Percentiles rank a stretch among this genome's conserved stretches.
phyloP scores from a whole-genome alignment of 2,329 filamentous ascomycete genomes.

The Hortaea werneckii region DNA sequence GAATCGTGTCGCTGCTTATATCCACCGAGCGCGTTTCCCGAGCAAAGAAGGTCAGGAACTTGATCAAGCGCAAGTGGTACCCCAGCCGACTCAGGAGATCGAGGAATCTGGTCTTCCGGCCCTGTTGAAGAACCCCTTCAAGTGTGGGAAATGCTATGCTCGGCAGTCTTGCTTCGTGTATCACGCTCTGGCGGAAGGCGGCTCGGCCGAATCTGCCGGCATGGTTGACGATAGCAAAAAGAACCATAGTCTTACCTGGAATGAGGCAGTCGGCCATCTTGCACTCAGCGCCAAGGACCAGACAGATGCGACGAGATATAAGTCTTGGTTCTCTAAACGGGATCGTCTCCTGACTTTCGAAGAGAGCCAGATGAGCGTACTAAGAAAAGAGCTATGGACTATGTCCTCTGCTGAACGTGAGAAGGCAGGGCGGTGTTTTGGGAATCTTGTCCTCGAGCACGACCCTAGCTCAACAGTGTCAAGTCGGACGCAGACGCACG shows the following conservation, averaged over 20 bases:
- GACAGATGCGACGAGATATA: conserved; percentile 54
- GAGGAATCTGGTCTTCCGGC: conserved; percentile 60
- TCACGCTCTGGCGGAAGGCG: conserved; percentile 79
- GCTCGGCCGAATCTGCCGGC: conserved; percentile 69
- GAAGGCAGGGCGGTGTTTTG: conserved; percentile 79
- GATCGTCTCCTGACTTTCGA: conserved; percentile 87
- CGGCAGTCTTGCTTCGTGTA: conserved; percentile 88
- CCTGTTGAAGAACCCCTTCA: conserved; percentile 72
- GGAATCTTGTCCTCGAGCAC: conserved; percentile 67
- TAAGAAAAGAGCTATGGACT: conserved; percentile 86
- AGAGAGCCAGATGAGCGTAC: conserved; percentile 79
- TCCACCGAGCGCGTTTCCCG: conserved; percentile 41
- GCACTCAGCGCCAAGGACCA: conserved; percentile 22
- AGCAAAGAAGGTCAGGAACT: neutral
- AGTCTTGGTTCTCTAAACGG: conserved; percentile 88
- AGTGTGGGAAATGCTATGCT: conserved; percentile 82
- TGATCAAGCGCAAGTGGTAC: neutral
- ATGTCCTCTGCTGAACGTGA: conserved; percentile 86
- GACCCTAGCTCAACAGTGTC: conserved; percentile 15
- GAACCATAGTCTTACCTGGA: conserved; percentile 43
- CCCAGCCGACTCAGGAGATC: conserved; percentile 12
- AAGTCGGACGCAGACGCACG: conserved; percentile 7
- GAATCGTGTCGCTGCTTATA: conserved; percentile 76
- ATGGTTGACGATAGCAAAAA: conserved; percentile 54
- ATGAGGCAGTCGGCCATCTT: conserved; percentile 53